A percentile compares a stretch with the other conserved stretches of the same genome.
phyloP scores from a whole-genome alignment of 257 asterid species.

The Nicotiana obtusifolia region DNA sequence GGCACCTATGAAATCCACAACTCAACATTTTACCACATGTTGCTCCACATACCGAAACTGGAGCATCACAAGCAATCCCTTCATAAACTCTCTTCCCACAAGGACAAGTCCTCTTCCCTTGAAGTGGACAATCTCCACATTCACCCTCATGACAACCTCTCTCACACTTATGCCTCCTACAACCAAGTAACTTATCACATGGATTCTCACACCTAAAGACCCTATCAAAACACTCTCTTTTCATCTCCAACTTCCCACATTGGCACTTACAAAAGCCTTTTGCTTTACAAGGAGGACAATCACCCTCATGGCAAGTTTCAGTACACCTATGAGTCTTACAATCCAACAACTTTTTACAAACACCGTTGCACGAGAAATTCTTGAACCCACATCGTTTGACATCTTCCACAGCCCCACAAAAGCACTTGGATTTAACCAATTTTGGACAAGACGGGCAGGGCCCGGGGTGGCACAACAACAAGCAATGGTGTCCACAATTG shows the following conservation, averaged over 20 bases:
- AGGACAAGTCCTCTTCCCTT: slow-evolving; percentile 87
- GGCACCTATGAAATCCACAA: slow-evolving; percentile 82
- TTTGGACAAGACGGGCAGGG: slow-evolving; percentile 95
- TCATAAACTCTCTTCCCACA: slow-evolving; percentile 76
- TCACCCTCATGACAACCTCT: slow-evolving; percentile 80
- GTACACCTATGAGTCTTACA: slow-evolving; percentile 67
- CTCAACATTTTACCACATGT: slow-evolving; percentile 68
- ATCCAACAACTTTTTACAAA: slow-evolving; percentile 46
- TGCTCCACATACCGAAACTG: slow-evolving; percentile 67
- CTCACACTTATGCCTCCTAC: slow-evolving; percentile 73
- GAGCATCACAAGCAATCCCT: slow-evolving; percentile 79
- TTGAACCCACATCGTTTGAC: slow-evolving; percentile 84
- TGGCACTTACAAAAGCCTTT: slow-evolving; percentile 53
- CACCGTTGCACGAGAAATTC: slow-evolving; percentile 57
- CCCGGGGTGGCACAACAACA: slow-evolving; percentile 86
- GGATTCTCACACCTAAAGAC: slow-evolving; percentile 59
- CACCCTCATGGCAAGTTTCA: slow-evolving; percentile 73
- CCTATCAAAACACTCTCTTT: slow-evolving; percentile 71
- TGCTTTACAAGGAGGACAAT: slow-evolving; percentile 57
- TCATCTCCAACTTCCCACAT: slow-evolving; percentile 63
- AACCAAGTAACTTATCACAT: slow-evolving; percentile 60
- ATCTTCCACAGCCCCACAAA: slow-evolving; percentile 70
- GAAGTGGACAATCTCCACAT: slow-evolving; percentile 76
- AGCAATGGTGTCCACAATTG: slow-evolving; percentile 76
- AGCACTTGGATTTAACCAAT: slow-evolving; percentile 56